A percentile compares a stretch with the other conserved stretches of the same genome.
Conservation (phyloP, 257 asterid species). For the Solanum pimpinellifolium region DNA sequence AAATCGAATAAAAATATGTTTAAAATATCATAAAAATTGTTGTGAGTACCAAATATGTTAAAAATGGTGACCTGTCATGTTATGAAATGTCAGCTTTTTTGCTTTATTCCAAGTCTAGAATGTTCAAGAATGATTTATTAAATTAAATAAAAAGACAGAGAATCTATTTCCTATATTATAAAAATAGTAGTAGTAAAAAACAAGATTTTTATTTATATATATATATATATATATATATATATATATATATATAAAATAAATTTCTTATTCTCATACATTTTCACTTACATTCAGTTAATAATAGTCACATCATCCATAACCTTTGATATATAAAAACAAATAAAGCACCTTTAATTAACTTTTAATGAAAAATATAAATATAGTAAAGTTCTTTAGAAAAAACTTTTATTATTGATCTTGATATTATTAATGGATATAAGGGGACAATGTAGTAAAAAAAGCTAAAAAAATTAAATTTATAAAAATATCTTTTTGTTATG, state of each 20-base stretch:
- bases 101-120: constrained; percentile 37
- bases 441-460: too few species aligned
- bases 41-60: neutral
- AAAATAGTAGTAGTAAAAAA: too few species aligned
- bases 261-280: neutral
- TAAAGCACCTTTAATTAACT: neutral
- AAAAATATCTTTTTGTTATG: too few species aligned
- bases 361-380: neutral
- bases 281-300: neutral
- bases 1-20: too few species aligned
- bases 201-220: too few species aligned
- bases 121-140: neutral
- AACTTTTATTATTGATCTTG: too few species aligned
- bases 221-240: too few species aligned
- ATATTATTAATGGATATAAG: too few species aligned
- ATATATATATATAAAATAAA: neutral
- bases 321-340: neutral
- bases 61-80: neutral
- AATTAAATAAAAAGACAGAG: neutral
- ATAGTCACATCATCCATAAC: neutral
- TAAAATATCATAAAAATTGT: neutral
- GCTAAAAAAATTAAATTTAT: too few species aligned
- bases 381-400: too few species aligned
- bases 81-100: constrained; percentile 17
- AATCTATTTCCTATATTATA: neutral